A percentile compares a stretch with the other conserved stretches of the same genome.
phyloP scores from a whole-genome alignment of 441 rosid species.

The Raphanus hybrid region DNA sequence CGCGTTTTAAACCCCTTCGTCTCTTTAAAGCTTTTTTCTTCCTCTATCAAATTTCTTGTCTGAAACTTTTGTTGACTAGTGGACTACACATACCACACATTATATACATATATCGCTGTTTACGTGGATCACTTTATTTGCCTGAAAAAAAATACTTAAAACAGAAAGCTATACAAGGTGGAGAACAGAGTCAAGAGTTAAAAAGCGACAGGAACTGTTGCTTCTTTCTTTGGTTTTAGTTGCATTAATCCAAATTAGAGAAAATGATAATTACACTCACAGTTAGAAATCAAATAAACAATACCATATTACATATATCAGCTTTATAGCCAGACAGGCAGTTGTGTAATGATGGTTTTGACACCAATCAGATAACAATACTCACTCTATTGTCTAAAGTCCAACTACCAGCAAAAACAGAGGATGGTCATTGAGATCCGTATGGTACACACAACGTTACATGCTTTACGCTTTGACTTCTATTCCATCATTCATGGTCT shows the following conservation, averaged over 20 bases:
- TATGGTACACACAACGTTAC: neutral
- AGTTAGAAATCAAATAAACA: neutral
- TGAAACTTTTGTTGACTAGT: neutral
- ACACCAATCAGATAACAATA: neutral
- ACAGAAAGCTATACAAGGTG: slow-evolving; percentile 7
- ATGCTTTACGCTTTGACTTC: slow-evolving; percentile 6
- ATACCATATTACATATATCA: neutral
- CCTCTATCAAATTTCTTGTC: neutral
- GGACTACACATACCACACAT: neutral
- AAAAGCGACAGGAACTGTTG: neutral
- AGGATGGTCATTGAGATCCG: neutral
- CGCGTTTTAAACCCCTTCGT: neutral
- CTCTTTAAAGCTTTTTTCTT: neutral
- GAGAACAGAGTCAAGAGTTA: neutral
- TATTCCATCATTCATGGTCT: neutral
- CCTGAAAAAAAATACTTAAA: neutral
- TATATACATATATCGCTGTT: neutral
- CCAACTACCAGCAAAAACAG: neutral
- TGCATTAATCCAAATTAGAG: neutral
- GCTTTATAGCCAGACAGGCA: neutral
- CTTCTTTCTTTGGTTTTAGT: neutral
- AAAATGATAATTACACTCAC: neutral
- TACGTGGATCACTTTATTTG: neutral
- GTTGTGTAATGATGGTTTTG: neutral
- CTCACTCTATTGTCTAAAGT: neutral